These are phyloP conservation scores for Thamnidium elegans DNA, from an alignment of 192 early-diverging fungal genomes.

Conservation along the genomic window DNA sequence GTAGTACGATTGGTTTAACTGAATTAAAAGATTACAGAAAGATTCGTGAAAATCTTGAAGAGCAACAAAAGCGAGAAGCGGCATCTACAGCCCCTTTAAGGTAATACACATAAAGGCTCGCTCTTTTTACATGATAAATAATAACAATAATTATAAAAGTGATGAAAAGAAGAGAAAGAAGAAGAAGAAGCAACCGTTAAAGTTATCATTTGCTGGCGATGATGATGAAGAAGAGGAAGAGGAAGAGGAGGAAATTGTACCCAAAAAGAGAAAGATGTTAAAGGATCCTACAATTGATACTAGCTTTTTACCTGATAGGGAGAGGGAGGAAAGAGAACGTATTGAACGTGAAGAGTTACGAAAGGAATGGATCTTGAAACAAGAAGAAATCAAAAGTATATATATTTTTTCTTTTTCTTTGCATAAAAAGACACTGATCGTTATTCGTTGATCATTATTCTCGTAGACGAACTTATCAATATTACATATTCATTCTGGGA, in stretches of 20 bases:
- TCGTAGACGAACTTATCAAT: conserved; percentile 64
- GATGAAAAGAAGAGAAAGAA: conserved; percentile 62
- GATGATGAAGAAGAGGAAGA: conserved; percentile 53
- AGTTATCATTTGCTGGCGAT: conserved; percentile 75
- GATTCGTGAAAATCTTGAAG: conserved; percentile 78
- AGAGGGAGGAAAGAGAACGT: conserved; percentile 79
- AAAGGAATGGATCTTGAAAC: conserved; percentile 78
- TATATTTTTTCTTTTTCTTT: neutral
- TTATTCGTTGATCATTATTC: neutral
- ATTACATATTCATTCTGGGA: conserved; percentile 97
- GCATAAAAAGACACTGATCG: neutral
- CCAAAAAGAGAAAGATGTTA: conserved; percentile 48
- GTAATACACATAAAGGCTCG: conserved; percentile 12
- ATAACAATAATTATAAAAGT: conserved; percentile 19
- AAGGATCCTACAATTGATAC: conserved; percentile 93
- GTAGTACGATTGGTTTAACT: conserved; percentile 87
- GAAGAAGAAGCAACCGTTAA: conserved; percentile 60
- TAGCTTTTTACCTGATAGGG: conserved; percentile 86
- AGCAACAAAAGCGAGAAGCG: conserved; percentile 71
- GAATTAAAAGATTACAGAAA: conserved; percentile 87
- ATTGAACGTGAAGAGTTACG: conserved; percentile 69
- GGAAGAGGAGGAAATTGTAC: conserved; percentile 33
- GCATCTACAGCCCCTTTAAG: conserved; percentile 55
- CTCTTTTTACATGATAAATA: neutral
- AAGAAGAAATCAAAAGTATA: conserved; percentile 78